phyloP scores from a whole-genome alignment of 768 basidiomycete genomes.

The Pisolithus sp. region DNA sequence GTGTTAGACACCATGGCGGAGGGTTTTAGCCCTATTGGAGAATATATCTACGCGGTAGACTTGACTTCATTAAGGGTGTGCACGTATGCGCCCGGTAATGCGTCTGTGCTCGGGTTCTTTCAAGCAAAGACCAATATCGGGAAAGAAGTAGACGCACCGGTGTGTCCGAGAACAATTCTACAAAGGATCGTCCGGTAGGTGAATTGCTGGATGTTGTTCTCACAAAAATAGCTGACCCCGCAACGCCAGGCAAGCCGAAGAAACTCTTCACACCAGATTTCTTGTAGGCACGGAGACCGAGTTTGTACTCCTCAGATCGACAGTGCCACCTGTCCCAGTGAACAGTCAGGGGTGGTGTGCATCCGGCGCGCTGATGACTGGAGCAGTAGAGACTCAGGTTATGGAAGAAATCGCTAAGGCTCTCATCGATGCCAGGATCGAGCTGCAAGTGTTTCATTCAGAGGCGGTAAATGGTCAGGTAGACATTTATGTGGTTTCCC shows the following conservation, averaged over 20 bases:
- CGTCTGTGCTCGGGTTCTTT: slow-evolving; percentile 62
- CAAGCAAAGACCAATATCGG: slow-evolving; percentile 46
- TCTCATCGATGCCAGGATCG: slow-evolving; percentile 44
- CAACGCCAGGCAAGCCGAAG: slow-evolving; percentile 27
- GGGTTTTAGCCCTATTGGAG: slow-evolving; percentile 50
- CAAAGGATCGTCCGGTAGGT: slow-evolving; percentile 46
- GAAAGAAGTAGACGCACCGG: slow-evolving; percentile 35
- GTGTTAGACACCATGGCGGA: slow-evolving; percentile 40
- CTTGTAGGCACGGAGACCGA: slow-evolving; percentile 67
- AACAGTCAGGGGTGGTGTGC: slow-evolving; percentile 44
- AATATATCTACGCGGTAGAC: slow-evolving; percentile 57
- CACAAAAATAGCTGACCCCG: background rate
- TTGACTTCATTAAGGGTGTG: slow-evolving; percentile 45
- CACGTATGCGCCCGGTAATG: slow-evolving; percentile 55
- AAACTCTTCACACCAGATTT: slow-evolving; percentile 37
- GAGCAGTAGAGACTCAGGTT: slow-evolving; percentile 37
- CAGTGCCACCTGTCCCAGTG: slow-evolving; percentile 38
- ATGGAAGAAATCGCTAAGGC: slow-evolving; percentile 55
- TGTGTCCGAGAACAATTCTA: slow-evolving; percentile 57
- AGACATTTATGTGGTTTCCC: background rate
- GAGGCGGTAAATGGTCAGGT: slow-evolving; percentile 71
- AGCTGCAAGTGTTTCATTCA: slow-evolving; percentile 61
- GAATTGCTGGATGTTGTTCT: background rate
- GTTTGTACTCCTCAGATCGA: slow-evolving; percentile 56
- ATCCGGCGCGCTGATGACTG: slow-evolving; percentile 34